A percentile compares a stretch with the other conserved stretches of the same genome.
These are phyloP conservation scores for Microcera coccophila DNA, from an alignment of 2,329 filamentous ascomycete species.

Conservation along the genomic window DNA sequence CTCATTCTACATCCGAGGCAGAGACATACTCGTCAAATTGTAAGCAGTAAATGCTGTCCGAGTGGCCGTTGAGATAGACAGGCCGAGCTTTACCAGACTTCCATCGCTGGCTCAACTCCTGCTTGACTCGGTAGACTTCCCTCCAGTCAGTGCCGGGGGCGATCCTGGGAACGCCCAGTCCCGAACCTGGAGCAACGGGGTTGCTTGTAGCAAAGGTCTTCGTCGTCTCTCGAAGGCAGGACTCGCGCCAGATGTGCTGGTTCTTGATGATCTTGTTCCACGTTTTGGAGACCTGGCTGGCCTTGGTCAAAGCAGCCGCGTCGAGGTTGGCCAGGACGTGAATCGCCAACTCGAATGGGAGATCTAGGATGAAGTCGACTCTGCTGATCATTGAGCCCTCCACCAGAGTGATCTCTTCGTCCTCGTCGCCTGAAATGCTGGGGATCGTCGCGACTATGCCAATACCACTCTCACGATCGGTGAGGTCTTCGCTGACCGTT, in stretches of 20 bases:
- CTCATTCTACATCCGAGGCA: not conserved
- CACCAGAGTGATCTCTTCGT: slow-evolving; percentile 29
- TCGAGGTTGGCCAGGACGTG: slow-evolving; percentile 57
- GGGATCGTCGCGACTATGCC: slow-evolving; percentile 53
- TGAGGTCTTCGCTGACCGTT: slow-evolving; percentile 42
- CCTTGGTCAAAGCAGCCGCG: slow-evolving; percentile 46
- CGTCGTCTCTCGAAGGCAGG: slow-evolving; percentile 59
- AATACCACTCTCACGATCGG: slow-evolving; percentile 62
- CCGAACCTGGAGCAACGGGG: slow-evolving; percentile 49
- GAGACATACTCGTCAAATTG: slow-evolving; percentile 87
- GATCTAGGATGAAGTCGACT: slow-evolving; percentile 53
- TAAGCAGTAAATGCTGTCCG: slow-evolving; percentile 94
- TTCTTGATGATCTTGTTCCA: slow-evolving; percentile 50
- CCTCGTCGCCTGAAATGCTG: slow-evolving; percentile 35
- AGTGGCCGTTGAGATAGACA: slow-evolving; percentile 88
- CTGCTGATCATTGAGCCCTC: slow-evolving; percentile 44
- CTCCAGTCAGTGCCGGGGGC: slow-evolving; percentile 74
- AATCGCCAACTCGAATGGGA: slow-evolving; percentile 57
- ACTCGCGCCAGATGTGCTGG: slow-evolving; percentile 61
- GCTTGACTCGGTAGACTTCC: slow-evolving; percentile 73
- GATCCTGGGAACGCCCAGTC: slow-evolving; percentile 54
- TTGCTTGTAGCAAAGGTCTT: slow-evolving; percentile 56
- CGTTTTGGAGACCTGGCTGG: slow-evolving; percentile 46
- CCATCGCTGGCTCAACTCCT: slow-evolving; percentile 76
- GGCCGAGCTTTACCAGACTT: slow-evolving; percentile 71